Evolutionary conservation across 768 basidiomycete species (phyloP).

Genomic region (Daedalea quercina): DNA sequence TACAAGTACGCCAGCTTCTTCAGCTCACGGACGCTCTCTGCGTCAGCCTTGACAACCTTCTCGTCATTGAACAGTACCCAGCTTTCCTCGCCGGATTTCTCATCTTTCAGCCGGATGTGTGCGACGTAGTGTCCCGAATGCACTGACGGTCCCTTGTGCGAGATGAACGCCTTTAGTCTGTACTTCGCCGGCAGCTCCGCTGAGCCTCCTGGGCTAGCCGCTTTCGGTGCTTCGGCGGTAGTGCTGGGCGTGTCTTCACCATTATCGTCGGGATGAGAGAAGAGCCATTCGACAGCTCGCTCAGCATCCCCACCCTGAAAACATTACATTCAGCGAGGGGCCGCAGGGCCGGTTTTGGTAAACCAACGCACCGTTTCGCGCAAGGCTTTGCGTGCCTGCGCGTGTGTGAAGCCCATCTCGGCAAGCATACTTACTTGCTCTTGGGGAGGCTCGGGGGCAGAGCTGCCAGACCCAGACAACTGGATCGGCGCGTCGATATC

Average conservation of each 20-base stretch:
- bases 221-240: constrained; percentile 13
- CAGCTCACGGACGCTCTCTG: constrained; percentile 72
- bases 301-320: constrained; percentile 65
- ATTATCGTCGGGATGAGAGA: constrained; percentile 84
- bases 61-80: constrained; percentile 98
- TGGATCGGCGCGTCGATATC: constrained; percentile 84
- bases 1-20: constrained; percentile 90
- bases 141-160: constrained; percentile 93
- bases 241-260: constrained; percentile 46
- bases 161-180: constrained; percentile 87
- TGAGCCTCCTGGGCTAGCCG: constrained; percentile 41
- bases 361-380: constrained; percentile 66
- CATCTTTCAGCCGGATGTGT: constrained; percentile 47
- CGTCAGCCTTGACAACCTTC: constrained; percentile 88
- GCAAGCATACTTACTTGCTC: constrained; percentile 69
- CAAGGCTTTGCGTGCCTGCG: constrained; percentile 84
- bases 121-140: constrained; percentile 95
- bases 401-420: constrained; percentile 89
- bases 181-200: constrained; percentile 66
- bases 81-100: constrained; percentile 33
- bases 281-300: constrained; percentile 93
- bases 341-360: background rate
- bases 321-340: background rate
- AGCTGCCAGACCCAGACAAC: constrained; percentile 17
- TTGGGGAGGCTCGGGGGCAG: constrained; percentile 47